phyloP scores from a whole-genome alignment of 1,139 yeast genomes.

The Yamadazyma sp. region DNA sequence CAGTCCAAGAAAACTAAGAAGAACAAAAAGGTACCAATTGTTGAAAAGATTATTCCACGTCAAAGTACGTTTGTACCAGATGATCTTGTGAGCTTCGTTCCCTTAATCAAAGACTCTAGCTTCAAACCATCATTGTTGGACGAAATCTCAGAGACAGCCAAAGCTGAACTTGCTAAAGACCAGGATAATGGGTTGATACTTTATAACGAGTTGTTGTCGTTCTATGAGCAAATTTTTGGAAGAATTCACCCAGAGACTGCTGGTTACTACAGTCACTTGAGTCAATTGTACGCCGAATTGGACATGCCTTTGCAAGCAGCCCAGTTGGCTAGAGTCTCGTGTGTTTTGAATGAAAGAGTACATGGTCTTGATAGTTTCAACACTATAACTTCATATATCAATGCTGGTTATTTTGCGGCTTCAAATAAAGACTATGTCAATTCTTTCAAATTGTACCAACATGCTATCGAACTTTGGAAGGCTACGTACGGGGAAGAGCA shows the following conservation, averaged over 20 bases:
- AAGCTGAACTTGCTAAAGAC: slow-evolving; percentile 47
- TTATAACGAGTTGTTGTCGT: slow-evolving; percentile 65
- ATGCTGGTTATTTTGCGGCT: slow-evolving; percentile 73
- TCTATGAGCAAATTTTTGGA: slow-evolving; percentile 86
- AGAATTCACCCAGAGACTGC: slow-evolving; percentile 78
- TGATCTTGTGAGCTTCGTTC: slow-evolving; percentile 71
- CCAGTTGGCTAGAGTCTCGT: slow-evolving; percentile 68
- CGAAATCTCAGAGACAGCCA: slow-evolving; percentile 75
- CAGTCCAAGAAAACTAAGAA: slow-evolving; percentile 29
- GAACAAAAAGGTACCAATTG: slow-evolving; percentile 29
- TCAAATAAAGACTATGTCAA: slow-evolving; percentile 58
- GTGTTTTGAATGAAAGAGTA: slow-evolving; percentile 74
- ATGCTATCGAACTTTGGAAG: slow-evolving; percentile 60
- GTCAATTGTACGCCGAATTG: slow-evolving; percentile 66
- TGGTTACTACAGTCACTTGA: slow-evolving; percentile 60
- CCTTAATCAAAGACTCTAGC: slow-evolving; percentile 69
- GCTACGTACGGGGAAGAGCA: slow-evolving; percentile 58
- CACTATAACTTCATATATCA: slow-evolving; percentile 68
- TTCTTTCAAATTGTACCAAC: slow-evolving; percentile 61
- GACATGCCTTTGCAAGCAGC: slow-evolving; percentile 62
- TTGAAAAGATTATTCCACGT: slow-evolving; percentile 23
- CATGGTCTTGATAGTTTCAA: slow-evolving; percentile 80
- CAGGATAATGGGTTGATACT: slow-evolving; percentile 54
- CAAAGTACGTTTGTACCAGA: slow-evolving; percentile 49
- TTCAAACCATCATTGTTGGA: slow-evolving; percentile 69